Percentiles rank a stretch among this genome's conserved stretches.
Evolutionary conservation across 768 basidiomycete genomes (phyloP).

Genomic region (Tylopilus felleus): DNA sequence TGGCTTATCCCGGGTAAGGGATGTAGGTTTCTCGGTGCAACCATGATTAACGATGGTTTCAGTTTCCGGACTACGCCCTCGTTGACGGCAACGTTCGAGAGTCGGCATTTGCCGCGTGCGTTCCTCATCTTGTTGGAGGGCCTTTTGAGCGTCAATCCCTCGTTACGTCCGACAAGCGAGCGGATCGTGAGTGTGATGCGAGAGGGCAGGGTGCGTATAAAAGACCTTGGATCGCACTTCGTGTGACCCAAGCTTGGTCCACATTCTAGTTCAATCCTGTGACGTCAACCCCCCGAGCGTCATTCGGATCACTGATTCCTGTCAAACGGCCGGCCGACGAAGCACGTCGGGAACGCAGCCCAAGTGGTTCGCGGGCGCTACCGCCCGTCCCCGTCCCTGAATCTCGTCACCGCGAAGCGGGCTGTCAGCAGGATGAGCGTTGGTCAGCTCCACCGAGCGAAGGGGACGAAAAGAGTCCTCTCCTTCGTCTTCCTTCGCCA

Average conservation of each 20-base stretch:
- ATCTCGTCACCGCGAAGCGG: background rate
- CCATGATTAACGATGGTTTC: slow-evolving; percentile 6
- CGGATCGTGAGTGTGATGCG: slow-evolving; percentile 65
- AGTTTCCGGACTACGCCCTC: slow-evolving; percentile 53
- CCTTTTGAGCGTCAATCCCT: slow-evolving; percentile 60
- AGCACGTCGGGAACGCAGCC: slow-evolving; percentile 11
- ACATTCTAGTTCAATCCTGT: slow-evolving; percentile 30
- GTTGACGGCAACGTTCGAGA: slow-evolving; percentile 56
- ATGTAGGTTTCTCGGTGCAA: background rate
- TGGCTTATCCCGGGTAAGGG: slow-evolving; percentile 67
- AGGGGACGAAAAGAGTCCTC: slow-evolving; percentile 11
- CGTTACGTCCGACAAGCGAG: slow-evolving; percentile 67
- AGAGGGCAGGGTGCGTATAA: slow-evolving; percentile 64
- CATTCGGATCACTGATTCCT: slow-evolving; percentile 24
- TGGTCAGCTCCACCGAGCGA: background rate
- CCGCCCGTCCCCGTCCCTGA: slow-evolving; percentile 13
- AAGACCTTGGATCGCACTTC: background rate
- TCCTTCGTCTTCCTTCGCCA: slow-evolving; percentile 14
- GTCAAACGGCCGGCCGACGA: slow-evolving; percentile 15
- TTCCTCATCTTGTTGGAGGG: slow-evolving; percentile 71
- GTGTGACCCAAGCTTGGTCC: background rate
- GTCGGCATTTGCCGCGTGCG: slow-evolving; percentile 68
- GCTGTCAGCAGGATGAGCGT: background rate
- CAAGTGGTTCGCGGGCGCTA: slow-evolving; percentile 11
- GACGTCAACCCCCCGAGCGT: background rate